Conservation (phyloP, 805 yeast genomes). For the Suhomyces prunicola region DNA sequence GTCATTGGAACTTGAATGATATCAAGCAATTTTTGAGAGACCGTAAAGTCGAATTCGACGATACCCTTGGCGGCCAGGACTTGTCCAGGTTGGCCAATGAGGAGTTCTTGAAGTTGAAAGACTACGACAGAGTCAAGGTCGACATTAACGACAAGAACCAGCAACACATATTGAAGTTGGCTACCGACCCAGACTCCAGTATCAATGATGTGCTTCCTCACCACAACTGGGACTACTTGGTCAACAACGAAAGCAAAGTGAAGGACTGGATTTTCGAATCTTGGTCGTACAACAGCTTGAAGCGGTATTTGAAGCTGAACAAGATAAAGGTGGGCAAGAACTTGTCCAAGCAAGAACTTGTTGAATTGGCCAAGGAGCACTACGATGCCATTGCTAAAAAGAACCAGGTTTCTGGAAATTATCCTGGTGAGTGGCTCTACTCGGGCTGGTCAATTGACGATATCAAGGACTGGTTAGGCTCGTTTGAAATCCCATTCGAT, state of each 20-base stretch:
- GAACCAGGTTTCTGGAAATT: constrained; percentile 39
- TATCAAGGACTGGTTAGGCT: constrained; percentile 47
- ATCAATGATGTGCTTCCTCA: constrained; percentile 14
- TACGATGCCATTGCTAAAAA: constrained; percentile 37
- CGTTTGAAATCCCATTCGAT: constrained; percentile 36
- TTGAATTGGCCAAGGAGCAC: constrained; percentile 39
- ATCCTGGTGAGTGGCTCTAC: constrained; percentile 53
- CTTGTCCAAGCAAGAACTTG: constrained; percentile 37
- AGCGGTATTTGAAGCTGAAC: constrained; percentile 27
- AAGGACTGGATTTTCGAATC: constrained; percentile 49
- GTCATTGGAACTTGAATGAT: constrained; percentile 15
- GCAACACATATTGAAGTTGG: constrained; percentile 14
- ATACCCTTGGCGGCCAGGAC: constrained; percentile 17
- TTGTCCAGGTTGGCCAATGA: constrained; percentile 23
- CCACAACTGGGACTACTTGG: constrained; percentile 15
- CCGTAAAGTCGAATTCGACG: constrained; percentile 21
- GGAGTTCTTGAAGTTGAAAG: constrained; percentile 21
- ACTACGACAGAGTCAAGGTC: constrained; percentile 7
- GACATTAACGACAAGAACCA: constrained; percentile 9
- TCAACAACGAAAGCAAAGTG: constrained; percentile 7
- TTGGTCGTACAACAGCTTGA: constrained; percentile 38
- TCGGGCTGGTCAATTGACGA: constrained; percentile 51
- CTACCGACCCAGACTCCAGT: constrained; percentile 13
- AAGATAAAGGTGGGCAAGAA: constrained; percentile 25
- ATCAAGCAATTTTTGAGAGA: constrained; percentile 27